Evolutionary conservation across 2,329 filamentous ascomycete species (phyloP).

Genomic region (Penicillium nordicum): DNA sequence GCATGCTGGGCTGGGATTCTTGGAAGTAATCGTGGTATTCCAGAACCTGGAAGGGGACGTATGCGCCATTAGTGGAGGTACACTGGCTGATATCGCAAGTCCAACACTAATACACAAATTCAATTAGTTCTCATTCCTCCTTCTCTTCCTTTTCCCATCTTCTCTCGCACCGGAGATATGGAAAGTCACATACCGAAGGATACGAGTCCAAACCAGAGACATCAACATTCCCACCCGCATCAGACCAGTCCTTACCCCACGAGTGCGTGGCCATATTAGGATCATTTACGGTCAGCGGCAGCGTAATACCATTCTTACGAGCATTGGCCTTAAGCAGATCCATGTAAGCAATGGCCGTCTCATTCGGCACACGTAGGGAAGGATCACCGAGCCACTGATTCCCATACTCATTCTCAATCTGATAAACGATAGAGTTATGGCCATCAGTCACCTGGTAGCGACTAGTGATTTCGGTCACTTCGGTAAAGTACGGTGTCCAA

Average conservation of each 20-base stretch:
- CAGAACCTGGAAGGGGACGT: constrained; percentile 53
- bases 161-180: not conserved
- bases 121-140: constrained; percentile 34
- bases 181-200: constrained; percentile 49
- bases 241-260: constrained; percentile 60
- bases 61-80: constrained; percentile 57
- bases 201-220: constrained; percentile 31
- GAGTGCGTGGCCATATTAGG: constrained; percentile 58
- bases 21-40: constrained; percentile 50
- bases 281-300: constrained; percentile 58
- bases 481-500: constrained; percentile 31
- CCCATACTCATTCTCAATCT: constrained; percentile 38
- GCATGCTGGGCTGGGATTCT: constrained; percentile 42
- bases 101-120: constrained; percentile 53
- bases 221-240: constrained; percentile 48
- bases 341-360: constrained; percentile 41
- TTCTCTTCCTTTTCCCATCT: not conserved
- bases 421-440: constrained; percentile 28
- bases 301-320: constrained; percentile 55
- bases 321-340: constrained; percentile 53
- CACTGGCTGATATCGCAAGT: constrained; percentile 62
- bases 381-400: constrained; percentile 37
- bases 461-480: constrained; percentile 30
- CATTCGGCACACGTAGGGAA: constrained; percentile 46
- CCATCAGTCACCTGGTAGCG: constrained; percentile 31